Evolutionary conservation across 2,329 filamentous ascomycete species (phyloP), one percentile per base, ranked within the genome.

Genomic region (Clonostachys chloroleuca): DNA sequence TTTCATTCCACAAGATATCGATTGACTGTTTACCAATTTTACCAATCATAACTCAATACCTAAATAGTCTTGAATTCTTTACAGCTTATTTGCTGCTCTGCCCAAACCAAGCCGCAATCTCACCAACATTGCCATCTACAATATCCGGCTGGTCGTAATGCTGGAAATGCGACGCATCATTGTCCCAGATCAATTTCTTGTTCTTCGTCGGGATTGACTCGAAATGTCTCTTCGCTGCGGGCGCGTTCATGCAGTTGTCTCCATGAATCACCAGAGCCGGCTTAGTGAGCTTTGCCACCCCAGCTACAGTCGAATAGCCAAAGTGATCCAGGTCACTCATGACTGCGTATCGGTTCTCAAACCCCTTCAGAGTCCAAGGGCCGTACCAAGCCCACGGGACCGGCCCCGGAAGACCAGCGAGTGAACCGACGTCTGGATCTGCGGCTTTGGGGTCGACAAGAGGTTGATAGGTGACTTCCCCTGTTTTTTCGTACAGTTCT

Each of bases 301-400:
- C 58, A 2, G 50, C 49, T 3, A 60, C 57, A 17, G 56, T 61
- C 30, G 58, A 55, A 51, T 60, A 61, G 40, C 47, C 46, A 48
- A 60, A 60, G 47, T 61, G 57, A 20, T 61, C 59, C 33, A 60
- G n/a, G 45, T 61, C 58, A 35, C 59, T 61, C 58, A 60, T 60
- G 12, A 60, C 53, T 9, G 59, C 58, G 43, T 60, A 61, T 39
- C 55, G 59, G 49, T 60, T 61, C 40, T 61, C 59, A 43, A 60
- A 61, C 18, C 46, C 50, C 48, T 57, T 51, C 45, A 61, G 45
- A 8, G 56, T 61, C 59, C 58, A 61, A 8, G 56, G 58, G 3
- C 59, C 59, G 48, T 61, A 61, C 58, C 56, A 61, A 4, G 57
- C 52, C 58, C 57, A 61, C n/a, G 56, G 52, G 5, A 59, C 52